Evolutionary conservation across 495 filamentous ascomycete genomes (phyloP), one percentile per base, ranked within the genome.

Genomic region (Extremus antarcticus): DNA sequence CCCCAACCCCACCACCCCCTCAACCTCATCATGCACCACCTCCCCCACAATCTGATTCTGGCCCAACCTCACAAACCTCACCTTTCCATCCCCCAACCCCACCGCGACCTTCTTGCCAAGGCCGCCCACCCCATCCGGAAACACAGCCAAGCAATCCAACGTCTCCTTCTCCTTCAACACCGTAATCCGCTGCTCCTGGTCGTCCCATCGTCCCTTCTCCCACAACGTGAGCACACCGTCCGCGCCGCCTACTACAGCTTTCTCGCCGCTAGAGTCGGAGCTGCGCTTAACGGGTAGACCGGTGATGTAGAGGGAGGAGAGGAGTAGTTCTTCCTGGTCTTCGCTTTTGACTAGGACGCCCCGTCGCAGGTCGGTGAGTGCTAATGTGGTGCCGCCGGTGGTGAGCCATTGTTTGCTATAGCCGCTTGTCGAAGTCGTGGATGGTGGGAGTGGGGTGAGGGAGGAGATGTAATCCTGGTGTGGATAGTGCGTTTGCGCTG

Each of bases 381-480:
- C 87, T 16, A 97, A 71, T 1, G 90, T 95, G 0, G 86, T 89
- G 22, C 88, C 90, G 41, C 92, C 94, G 0, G 90, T 95, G 4
- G 83, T 88, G 21, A 95, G 76, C 83, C 88, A 97, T 68, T 96
- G 90, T 64, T 94, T 94, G 66, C 82, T 82, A 68, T 85, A 89
- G 1, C 90, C 89, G 1, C 83, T 88, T 0, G 85, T 92, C 63
- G 84, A 88, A 13, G 83, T 79, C 1, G 79, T 71, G 2, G 85
- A 84, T 0, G 91, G 74, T 0, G 90, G 90, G 0, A 97, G 78
- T 0, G 90, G 82, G 1, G 86, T 89, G 40, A 98, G 74, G 45
- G 88, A 92, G 24, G 90, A 88, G 50, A 98, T 81, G 67, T 95
- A 95, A 72, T 96, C 92, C 54, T 86, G 83, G 66, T 97, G 92